phyloP scores from a whole-genome alignment of 2,329 filamentous ascomycete genomes.

The Aspergillus oerlinghausenensis region DNA sequence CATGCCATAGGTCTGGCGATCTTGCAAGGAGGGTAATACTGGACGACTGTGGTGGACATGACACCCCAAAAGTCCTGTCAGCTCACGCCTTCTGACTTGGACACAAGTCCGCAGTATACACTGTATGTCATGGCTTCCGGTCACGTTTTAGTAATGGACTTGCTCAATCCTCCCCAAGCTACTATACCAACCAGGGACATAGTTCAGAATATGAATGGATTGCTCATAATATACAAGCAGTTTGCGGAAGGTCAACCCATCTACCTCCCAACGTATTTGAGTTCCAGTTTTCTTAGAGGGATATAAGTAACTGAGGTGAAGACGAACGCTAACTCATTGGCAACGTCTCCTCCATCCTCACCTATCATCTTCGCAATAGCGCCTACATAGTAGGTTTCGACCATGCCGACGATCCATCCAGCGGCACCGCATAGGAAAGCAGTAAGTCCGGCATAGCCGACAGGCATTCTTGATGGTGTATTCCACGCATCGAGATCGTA shows the following conservation, averaged over 20 bases:
- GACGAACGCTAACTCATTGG: conserved; percentile 50
- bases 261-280: conserved; percentile 42
- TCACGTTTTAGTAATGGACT: too few species aligned
- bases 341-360: conserved; percentile 45
- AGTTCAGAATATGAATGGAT: too few species aligned
- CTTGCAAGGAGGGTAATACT: too few species aligned
- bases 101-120: too few species aligned
- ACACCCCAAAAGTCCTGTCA: too few species aligned
- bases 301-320: conserved; percentile 47
- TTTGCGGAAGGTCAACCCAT: background rate
- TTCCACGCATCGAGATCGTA: conserved; percentile 51
- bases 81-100: too few species aligned
- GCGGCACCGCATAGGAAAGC: conserved; percentile 45
- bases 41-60: too few species aligned
- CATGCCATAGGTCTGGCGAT: too few species aligned
- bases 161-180: too few species aligned
- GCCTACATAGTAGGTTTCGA: conserved; percentile 53
- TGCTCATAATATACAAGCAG: background rate
- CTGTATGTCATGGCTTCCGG: too few species aligned
- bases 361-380: conserved; percentile 44
- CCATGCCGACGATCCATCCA: conserved; percentile 56
- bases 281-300: conserved; percentile 47
- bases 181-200: too few species aligned
- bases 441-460: conserved; percentile 41
- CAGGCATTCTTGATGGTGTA: conserved; percentile 39